phyloP scores from a whole-genome alignment of 257 asterid species.

The Solanum tarapatanum region DNA sequence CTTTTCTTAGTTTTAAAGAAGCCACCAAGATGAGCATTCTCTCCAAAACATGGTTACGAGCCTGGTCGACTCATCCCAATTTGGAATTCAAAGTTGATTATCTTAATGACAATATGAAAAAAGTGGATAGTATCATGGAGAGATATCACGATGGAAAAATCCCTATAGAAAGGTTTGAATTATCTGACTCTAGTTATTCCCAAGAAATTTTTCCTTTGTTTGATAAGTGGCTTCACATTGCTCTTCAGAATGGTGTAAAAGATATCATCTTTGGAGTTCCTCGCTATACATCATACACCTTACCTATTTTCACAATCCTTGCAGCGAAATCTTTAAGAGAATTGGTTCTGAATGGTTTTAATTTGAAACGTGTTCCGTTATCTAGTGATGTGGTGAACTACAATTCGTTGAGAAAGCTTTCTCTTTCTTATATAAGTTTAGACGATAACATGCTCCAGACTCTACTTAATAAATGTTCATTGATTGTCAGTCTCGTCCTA shows the following conservation, averaged over 20 bases:
- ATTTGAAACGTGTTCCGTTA: too few relatives aligned
- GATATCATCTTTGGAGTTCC: background rate
- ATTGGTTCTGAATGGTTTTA: background rate
- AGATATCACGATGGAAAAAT: background rate
- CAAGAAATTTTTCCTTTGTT: too few relatives aligned
- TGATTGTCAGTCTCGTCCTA: background rate
- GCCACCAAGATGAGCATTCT: background rate
- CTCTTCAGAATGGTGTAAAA: background rate
- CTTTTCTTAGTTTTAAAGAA: background rate
- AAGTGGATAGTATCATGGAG: background rate
- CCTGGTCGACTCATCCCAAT: background rate
- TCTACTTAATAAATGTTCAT: background rate
- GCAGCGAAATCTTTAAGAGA: background rate
- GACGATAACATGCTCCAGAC: background rate
- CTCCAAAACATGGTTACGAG: background rate
- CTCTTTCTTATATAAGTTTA: background rate
- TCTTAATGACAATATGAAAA: background rate
- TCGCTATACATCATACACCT: background rate
- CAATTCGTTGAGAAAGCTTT: background rate
- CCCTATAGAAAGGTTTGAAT: background rate
- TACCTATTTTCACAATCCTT: background rate
- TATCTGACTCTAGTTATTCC: background rate
- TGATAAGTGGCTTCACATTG: background rate
- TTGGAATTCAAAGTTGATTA: background rate
- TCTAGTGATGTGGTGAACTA: too few relatives aligned